Evolutionary conservation across 176 grass and related monocot species (phyloP), one percentile per base, ranked within the genome.

Genomic region (Lolium perenne): DNA sequence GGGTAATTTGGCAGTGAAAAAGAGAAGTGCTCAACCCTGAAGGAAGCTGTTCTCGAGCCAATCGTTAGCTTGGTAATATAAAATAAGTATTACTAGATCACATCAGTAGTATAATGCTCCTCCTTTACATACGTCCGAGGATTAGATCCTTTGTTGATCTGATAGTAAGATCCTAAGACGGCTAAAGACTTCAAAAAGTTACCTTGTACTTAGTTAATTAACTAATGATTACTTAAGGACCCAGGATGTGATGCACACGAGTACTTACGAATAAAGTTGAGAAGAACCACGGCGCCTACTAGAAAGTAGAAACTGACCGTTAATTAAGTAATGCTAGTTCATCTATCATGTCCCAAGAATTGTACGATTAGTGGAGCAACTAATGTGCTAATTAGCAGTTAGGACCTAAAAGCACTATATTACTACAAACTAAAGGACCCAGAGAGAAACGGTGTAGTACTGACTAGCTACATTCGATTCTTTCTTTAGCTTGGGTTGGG

Each of bases 101-200:
- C 56, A 74, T 51, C 51, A 38, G 3, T 63, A 56, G 9, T 46
- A 77, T 83, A 83, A 87, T 83, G 57, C 7, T 60, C 60, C 10
- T 46, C 21, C 47, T 71, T 79, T 74, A 66, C 47, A 51, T 50
- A 50, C 16, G 47, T 64, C 65, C 73, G 55, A 18, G 47, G 74
- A 63, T 90, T 83, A 86, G 10, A 56, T 79, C 80, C 15, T 54
- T 79, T 48, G 32, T 40, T 79, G 89, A 87, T 87, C 80, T 70
- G 80, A 80, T 87, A 21, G 75, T 80, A 74, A 80, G 85, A 91
- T 84, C 80, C 80, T 87, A 80, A 75, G 80, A 51, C 80, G 20
- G 58, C 67, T 68, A 87, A 87, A 91, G 71, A 82, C 47, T 75
- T 83, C 76, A 25, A 66, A 82, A 87, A 73, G 80, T 40, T 60